Evolutionary conservation across 148 eudicot genomes (phyloP).

Genomic region (Oxyria digyna): DNA sequence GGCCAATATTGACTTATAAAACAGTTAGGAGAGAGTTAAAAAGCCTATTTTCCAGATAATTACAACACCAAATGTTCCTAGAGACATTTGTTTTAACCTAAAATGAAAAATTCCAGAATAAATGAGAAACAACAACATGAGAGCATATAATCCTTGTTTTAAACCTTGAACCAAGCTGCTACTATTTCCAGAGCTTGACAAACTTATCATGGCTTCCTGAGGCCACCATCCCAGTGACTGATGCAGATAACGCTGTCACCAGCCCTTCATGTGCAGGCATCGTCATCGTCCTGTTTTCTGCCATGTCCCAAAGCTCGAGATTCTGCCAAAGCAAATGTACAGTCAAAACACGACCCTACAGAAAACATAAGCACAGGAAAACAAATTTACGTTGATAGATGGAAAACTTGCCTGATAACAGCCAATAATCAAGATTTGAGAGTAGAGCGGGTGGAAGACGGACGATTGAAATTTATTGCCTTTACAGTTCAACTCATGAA

Average conservation of each 20-base stretch:
- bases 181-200: conserved; percentile 17
- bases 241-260: conserved; percentile 12
- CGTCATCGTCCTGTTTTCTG: conserved; percentile 9
- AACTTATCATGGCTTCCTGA: conserved; percentile 14
- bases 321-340: conserved; percentile 17
- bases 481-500: conserved; percentile 14
- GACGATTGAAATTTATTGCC: conserved; percentile 48
- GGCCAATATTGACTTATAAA: neutral
- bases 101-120: conserved; percentile 14
- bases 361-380: neutral
- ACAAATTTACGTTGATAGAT: neutral
- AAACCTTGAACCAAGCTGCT: neutral
- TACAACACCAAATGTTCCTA: neutral
- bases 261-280: conserved; percentile 12
- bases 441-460: conserved; percentile 46
- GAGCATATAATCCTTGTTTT: neutral
- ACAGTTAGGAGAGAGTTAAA: neutral
- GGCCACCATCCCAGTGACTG: conserved; percentile 12
- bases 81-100: neutral
- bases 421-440: conserved; percentile 45
- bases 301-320: conserved; percentile 41
- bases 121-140: neutral
- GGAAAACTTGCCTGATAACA: conserved; percentile 46
- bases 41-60: neutral
- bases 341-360: neutral